Evolutionary conservation across 305 asterid genomes (phyloP).

Genomic region (Salvia sclarea): DNA sequence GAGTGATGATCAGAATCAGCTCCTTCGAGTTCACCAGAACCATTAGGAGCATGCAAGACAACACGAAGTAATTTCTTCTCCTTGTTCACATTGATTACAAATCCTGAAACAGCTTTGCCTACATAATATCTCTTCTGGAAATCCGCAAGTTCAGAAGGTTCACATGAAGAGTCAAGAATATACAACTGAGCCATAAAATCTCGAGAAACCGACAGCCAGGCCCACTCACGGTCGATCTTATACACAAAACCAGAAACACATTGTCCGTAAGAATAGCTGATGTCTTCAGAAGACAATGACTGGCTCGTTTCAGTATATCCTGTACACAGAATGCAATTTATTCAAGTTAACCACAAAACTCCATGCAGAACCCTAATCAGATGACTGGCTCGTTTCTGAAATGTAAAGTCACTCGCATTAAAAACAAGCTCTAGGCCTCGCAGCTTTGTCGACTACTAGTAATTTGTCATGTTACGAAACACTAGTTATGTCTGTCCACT

Average conservation of each 20-base stretch:
- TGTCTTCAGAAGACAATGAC: conserved; percentile 38
- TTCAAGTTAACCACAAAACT: conserved; percentile 1
- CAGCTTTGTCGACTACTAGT: not conserved
- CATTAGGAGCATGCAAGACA: conserved; percentile 42
- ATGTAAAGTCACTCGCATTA: conserved; percentile 9
- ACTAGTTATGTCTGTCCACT: not conserved
- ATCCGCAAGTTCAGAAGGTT: conserved; percentile 70
- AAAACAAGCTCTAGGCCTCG: not conserved
- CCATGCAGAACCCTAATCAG: not conserved
- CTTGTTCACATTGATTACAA: conserved; percentile 52
- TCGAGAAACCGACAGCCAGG: conserved; percentile 76
- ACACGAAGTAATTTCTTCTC: conserved; percentile 79
- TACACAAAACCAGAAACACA: conserved; percentile 75
- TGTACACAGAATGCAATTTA: conserved; percentile 40
- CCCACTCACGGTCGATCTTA: conserved; percentile 83
- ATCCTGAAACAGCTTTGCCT: conserved; percentile 70
- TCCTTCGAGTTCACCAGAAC: conserved; percentile 33
- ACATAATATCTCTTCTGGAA: conserved; percentile 68
- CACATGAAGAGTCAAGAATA: conserved; percentile 76
- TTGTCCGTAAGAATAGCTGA: conserved; percentile 64
- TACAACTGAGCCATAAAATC: conserved; percentile 68
- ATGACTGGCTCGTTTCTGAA: too few species aligned
- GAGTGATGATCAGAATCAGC: conserved; percentile 37
- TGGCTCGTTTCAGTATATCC: conserved; percentile 50
- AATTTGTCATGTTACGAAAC: not conserved